Base-by-base conservation (phyloP, 129 eudicot species). In the Flaveria bidentis region DNA sequence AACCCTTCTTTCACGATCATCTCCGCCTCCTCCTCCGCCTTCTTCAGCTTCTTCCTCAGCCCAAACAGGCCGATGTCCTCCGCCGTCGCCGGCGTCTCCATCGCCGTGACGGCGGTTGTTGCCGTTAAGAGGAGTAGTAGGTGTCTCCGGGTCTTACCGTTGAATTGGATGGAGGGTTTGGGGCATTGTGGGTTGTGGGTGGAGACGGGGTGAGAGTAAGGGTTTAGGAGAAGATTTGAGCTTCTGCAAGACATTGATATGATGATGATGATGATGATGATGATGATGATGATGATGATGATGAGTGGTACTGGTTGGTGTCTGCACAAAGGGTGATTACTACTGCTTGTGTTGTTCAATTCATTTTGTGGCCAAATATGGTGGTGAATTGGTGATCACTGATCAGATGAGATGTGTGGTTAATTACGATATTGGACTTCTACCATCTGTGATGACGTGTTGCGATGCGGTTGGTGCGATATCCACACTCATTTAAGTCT, bases 51-150 rank as follows among this genome's bases (percentile, higher is more conserved):
- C 83, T 84, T 84, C 77, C 98, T 72, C 55, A 93, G 73, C 26
- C 98, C 98, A 77, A 93, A 93, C 36, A 93, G 83, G 9, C 88
- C 88, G 18, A 93, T 93, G 84, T 89, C 96, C 83, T 75, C 83
- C 55, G 97, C 98, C 49, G 42, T 44, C 6, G 97, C 73, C 17
- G 96, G 91, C 80, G 63, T 26, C 65, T 85, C 87, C 77, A 65
- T 51, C 9, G 96, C 92, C 60, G 77, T 85, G 50, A 84, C 52
- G 2, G 89, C 86, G 6, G 88, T 69, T 11, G 88, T 82, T 10
- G 97, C 82, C 1, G 96, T 89, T 22, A 86, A 66, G 23, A 91
- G 81, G 33, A 87, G 67, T 70, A 93, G 17, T 67, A 78, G 80
- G 25, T 89, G 90, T 74, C 97, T 83, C 77, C 97, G 82, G 47